phyloP scores from a whole-genome alignment of 169 alveolate genomes.

The Plasmodium gonderi region DNA sequence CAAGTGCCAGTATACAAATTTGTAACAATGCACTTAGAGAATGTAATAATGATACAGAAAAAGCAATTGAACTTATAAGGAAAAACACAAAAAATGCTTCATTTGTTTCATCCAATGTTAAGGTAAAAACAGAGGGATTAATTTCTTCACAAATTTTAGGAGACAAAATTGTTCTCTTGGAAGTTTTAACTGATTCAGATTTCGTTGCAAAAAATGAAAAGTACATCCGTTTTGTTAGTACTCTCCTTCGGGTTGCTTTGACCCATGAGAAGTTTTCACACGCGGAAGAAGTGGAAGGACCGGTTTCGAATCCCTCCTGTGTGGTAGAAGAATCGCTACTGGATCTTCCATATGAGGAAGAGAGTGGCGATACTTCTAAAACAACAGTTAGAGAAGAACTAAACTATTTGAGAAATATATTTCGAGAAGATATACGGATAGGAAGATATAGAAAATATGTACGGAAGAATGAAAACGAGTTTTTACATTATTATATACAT shows the following conservation, averaged over 20 bases:
- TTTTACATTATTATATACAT: conserved; percentile 59
- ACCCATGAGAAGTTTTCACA: not conserved
- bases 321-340: not conserved
- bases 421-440: conserved; percentile 54
- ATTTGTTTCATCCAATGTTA: conserved; percentile 38
- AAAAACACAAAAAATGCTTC: conserved; percentile 10
- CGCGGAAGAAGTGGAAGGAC: not conserved
- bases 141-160: not conserved
- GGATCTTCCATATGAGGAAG: conserved; percentile 15
- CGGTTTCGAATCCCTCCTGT: not conserved
- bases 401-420: conserved; percentile 58
- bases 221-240: conserved; percentile 15
- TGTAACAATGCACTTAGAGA: conserved; percentile 55
- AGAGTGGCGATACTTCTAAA: not conserved
- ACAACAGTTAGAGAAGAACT: conserved; percentile 40
- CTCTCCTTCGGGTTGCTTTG: not conserved
- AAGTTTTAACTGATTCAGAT: conserved; percentile 58
- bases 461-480: conserved; percentile 27
- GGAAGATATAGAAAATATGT: conserved; percentile 37
- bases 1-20: conserved; percentile 65
- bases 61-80: conserved; percentile 58
- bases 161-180: conserved; percentile 21
- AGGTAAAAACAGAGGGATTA: conserved; percentile 53
- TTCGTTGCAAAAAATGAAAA: conserved; percentile 45
- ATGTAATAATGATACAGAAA: conserved; percentile 40